A percentile compares a stretch with the other conserved stretches of the same genome.
Conservation (phyloP, 2,329 filamentous ascomycete genomes). For the Trichoderma polysporum region DNA sequence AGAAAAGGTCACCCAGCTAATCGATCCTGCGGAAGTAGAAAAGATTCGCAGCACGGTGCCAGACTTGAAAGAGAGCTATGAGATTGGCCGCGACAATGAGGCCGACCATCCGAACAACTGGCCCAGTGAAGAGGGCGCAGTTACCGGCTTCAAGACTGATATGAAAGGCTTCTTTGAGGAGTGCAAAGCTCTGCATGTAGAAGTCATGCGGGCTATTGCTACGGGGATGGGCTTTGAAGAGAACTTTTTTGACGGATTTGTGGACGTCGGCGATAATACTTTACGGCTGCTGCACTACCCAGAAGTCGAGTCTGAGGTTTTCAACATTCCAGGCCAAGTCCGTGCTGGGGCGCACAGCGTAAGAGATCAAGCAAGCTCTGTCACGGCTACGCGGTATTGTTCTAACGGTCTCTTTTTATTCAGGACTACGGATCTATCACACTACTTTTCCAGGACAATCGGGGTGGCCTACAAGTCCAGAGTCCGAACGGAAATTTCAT, state of each 20-base stretch:
- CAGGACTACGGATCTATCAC: slow-evolving; percentile 61
- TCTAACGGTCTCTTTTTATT: neutral
- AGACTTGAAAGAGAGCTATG: slow-evolving; percentile 64
- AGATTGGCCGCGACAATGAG: slow-evolving; percentile 62
- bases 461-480: slow-evolving; percentile 58
- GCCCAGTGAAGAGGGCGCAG: slow-evolving; percentile 50
- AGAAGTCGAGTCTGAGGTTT: slow-evolving; percentile 62
- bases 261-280: slow-evolving; percentile 68
- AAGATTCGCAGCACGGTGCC: slow-evolving; percentile 58
- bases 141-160: slow-evolving; percentile 60
- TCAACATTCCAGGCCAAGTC: slow-evolving; percentile 68
- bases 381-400: neutral
- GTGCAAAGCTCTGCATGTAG: slow-evolving; percentile 71
- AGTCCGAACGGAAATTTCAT: slow-evolving; percentile 76
- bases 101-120: slow-evolving; percentile 72
- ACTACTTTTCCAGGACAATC: slow-evolving; percentile 59
- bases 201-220: slow-evolving; percentile 82
- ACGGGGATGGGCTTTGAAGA: slow-evolving; percentile 73
- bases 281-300: slow-evolving; percentile 78
- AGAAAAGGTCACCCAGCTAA: slow-evolving; percentile 66
- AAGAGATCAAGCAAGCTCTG: slow-evolving; percentile 20
- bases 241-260: slow-evolving; percentile 73
- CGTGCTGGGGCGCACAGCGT: slow-evolving; percentile 74
- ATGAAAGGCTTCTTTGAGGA: slow-evolving; percentile 75
- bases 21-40: slow-evolving; percentile 56